Percentiles rank a stretch among this genome's conserved stretches.
Conservation (phyloP, 2,329 filamentous ascomycete genomes). For the Fusarium globosum region DNA sequence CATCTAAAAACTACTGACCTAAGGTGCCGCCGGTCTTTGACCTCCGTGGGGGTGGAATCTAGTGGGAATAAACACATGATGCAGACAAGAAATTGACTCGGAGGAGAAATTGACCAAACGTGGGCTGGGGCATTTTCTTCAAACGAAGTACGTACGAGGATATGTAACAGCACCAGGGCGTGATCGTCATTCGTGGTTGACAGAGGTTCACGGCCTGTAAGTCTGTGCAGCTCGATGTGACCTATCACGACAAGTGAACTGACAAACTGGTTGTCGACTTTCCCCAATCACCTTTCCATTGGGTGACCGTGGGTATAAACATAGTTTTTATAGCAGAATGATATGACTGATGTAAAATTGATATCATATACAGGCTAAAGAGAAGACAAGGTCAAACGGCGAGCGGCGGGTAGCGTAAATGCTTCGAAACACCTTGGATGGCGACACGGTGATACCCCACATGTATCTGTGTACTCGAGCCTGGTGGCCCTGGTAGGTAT, state of each 20-base stretch:
- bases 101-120: conserved; percentile 14
- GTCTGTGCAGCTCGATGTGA: conserved; percentile 5
- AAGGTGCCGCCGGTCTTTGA: conserved; percentile 40
- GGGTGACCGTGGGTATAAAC: not conserved
- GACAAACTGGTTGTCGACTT: not conserved
- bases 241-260: not conserved
- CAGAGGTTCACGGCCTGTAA: conserved; percentile 5
- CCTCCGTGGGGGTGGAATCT: conserved; percentile 45
- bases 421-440: conserved; percentile 13
- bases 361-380: conserved; percentile 18
- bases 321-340: not conserved
- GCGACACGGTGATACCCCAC: conserved; percentile 37
- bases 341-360: not conserved
- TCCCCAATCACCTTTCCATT: conserved; percentile 4
- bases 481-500: conserved; percentile 18
- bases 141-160: conserved; percentile 12
- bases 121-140: conserved; percentile 21
- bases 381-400: conserved; percentile 18
- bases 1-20: conserved; percentile 1
- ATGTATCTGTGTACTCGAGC: conserved; percentile 33
- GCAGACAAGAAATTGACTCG: conserved; percentile 26
- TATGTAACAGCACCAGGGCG: conserved; percentile 30
- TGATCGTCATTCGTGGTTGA: conserved; percentile 9
- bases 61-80: conserved; percentile 37
- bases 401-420: conserved; percentile 32